Conservation (phyloP, 2,329 filamentous ascomycete species). For the Fusarium equiseti region DNA sequence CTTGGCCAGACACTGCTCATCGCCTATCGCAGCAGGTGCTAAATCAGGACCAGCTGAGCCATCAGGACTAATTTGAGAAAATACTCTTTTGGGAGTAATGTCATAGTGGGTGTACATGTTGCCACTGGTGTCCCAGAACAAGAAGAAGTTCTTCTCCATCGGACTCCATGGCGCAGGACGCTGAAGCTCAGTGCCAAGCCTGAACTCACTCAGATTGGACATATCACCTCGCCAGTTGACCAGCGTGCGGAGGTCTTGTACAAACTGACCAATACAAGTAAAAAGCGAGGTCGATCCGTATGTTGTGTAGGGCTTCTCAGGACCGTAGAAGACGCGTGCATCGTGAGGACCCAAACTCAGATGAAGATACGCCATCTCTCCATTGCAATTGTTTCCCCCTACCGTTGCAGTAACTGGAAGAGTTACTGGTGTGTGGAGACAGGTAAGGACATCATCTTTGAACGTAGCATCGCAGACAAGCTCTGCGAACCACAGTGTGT, state of each 20-base stretch:
- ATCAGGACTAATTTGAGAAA: conserved; percentile 59
- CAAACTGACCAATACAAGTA: conserved; percentile 69
- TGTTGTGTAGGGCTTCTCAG: conserved; percentile 61
- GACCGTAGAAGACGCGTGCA: conserved; percentile 68
- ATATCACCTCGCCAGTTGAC: conserved; percentile 57
- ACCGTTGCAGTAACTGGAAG: conserved; percentile 62
- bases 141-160: conserved; percentile 73
- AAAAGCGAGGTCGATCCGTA: conserved; percentile 67
- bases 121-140: conserved; percentile 67
- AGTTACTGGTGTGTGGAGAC: conserved; percentile 55
- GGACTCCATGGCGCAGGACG: conserved; percentile 58
- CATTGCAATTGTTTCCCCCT: conserved; percentile 58
- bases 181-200: conserved; percentile 62
- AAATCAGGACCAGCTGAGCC: conserved; percentile 63
- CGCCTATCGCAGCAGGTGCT: conserved; percentile 53
- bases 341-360: conserved; percentile 68
- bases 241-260: conserved; percentile 65
- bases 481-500: conserved; percentile 55
- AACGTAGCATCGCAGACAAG: conserved; percentile 65
- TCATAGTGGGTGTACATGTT: conserved; percentile 66
- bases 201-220: conserved; percentile 53
- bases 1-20: conserved; percentile 60
- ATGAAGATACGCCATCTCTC: conserved; percentile 56
- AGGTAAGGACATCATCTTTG: conserved; percentile 55
- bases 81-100: conserved; percentile 61